Conservation (phyloP, 164 flowering plant genomes). For the Vitis riparia region DNA sequence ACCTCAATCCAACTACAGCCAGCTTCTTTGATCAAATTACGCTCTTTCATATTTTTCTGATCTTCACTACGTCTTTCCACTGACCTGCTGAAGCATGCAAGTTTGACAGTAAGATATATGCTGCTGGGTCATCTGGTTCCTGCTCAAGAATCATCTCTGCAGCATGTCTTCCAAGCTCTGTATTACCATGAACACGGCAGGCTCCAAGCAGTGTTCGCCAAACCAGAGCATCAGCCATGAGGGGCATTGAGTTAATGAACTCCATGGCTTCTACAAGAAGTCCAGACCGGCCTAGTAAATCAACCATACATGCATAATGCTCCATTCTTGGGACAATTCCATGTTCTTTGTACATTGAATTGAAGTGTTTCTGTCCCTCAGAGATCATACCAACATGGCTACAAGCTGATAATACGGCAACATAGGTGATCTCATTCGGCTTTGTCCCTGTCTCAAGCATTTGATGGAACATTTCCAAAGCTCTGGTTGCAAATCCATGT, state of each 20-base stretch:
- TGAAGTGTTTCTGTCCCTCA: conserved; percentile 73
- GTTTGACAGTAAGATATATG: conserved; percentile 76
- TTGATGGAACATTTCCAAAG: conserved; percentile 52
- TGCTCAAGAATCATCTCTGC: conserved; percentile 63
- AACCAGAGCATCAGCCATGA: conserved; percentile 56
- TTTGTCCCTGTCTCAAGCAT: conserved; percentile 52
- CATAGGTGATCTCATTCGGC: conserved; percentile 78
- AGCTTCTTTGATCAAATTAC: conserved; percentile 71
- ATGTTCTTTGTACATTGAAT: conserved; percentile 53
- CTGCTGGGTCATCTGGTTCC: conserved; percentile 72
- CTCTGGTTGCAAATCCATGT: conserved; percentile 69
- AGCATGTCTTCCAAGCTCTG: conserved; percentile 55
- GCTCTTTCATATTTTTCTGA: conserved; percentile 71
- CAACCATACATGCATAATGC: conserved; percentile 94
- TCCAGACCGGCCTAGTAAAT: conserved; percentile 74
- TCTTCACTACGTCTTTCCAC: conserved; percentile 57
- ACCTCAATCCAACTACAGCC: conserved; percentile 91
- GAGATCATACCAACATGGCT: conserved; percentile 74
- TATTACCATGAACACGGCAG: conserved; percentile 56
- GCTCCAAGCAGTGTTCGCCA: conserved; percentile 91
- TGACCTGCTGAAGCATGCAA: conserved; percentile 68
- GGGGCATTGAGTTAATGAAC: conserved; percentile 69
- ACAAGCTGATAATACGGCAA: conserved; percentile 83
- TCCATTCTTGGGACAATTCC: conserved; percentile 74
- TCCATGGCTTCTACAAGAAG: conserved; percentile 55